Base-by-base conservation (phyloP, 2,329 filamentous ascomycete genomes). In the Sporothrix inflata region DNA sequence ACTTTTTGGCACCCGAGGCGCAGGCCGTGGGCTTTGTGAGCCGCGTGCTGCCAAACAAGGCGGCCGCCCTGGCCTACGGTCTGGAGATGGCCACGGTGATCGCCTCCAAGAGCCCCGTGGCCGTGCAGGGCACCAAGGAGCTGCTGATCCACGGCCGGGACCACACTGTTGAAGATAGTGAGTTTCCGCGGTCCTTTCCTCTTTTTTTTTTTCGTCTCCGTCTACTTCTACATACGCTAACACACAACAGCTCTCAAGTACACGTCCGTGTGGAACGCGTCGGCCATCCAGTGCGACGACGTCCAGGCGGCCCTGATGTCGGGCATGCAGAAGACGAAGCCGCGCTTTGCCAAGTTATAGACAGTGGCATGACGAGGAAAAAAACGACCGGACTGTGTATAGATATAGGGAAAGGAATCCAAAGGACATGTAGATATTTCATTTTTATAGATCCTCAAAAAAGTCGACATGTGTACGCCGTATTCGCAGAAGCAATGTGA, bases 91-190 rank as follows among this genome's bases (percentile, higher is more conserved):
- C 91, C 0, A 81, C 78, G 12, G 77, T 89, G 77, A 88, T 98
- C 73, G 92, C 92, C 38, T 84, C 80, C 21, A 98, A 98, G 87
- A 96, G 92, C 78, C 95, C 95, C 0, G 90, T 98, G 27, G 94
- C 94, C 1, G 92, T 95, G 75, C 89, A 94, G 83, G 91, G 92
- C 6, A 97, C 94, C 9, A 97, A 97, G 84, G 92, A 96, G 82
- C 82, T 97, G 74, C 79, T 97, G 78, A 94, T 96, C 81, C 93
- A 91, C 78, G 92, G 91, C 45, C 87, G 93, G 77, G 94, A 97
- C 80, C 89, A 94, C 79, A 85, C 86, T 1, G 89, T 97, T 38
- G 88, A 87, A 61, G 94, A 97, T 76, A 93, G 91, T 91, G 80
- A 79, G 88, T 85, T 57, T 72, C 24, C 40, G 24, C 72, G 24